Evolutionary conservation across 208 protist species (phyloP).

Genomic region (Spironucleus salmonicida): DNA sequence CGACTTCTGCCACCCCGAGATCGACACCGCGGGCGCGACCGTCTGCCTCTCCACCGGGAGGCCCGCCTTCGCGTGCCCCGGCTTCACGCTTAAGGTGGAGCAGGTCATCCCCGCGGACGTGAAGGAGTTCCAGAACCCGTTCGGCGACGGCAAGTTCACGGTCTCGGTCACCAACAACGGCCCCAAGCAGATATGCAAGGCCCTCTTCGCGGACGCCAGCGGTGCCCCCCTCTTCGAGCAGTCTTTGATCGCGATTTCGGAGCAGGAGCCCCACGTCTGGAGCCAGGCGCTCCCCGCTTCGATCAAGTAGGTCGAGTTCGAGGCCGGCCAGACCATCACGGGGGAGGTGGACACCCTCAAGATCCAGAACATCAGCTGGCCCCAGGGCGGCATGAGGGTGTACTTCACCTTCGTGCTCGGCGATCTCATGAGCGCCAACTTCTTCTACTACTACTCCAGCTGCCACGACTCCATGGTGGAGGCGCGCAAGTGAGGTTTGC

Average conservation of each 20-base stretch:
- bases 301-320: not conserved
- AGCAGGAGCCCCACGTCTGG: not conserved
- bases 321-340: not conserved
- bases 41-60: not conserved
- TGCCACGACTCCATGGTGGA: slow-evolving; percentile 1
- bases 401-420: slow-evolving; percentile 20
- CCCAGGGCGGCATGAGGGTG: not conserved
- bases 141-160: slow-evolving; percentile 9
- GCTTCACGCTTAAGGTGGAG: not conserved
- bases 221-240: not conserved
- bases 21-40: not conserved
- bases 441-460: slow-evolving; percentile 26
- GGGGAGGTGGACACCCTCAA: slow-evolving; percentile 15
- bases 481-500: not conserved
- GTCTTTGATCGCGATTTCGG: not conserved
- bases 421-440: not conserved
- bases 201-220: not conserved
- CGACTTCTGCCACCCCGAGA: not conserved
- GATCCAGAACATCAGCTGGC: not conserved
- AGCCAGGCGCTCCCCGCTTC: not conserved
- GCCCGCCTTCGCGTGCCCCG: not conserved
- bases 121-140: not conserved
- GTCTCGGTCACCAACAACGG: slow-evolving; percentile 15
- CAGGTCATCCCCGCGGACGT: slow-evolving; percentile 12
- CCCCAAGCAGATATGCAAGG: not conserved